phyloP scores from a whole-genome alignment of 495 filamentous ascomycete species.

The Jackrogersella multiformis region DNA sequence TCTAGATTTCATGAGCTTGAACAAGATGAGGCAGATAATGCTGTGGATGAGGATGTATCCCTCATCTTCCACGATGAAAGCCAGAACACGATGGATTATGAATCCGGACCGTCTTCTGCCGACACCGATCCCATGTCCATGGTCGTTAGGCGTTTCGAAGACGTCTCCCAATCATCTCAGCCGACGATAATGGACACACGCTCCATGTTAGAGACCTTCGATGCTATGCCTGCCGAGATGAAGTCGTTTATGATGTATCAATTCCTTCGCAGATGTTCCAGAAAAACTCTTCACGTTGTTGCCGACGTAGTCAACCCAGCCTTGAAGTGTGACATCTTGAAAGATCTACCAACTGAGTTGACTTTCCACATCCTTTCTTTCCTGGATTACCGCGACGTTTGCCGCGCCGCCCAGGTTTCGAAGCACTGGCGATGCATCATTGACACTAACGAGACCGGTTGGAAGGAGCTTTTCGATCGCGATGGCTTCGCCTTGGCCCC shows the following conservation, averaged over 20 bases:
- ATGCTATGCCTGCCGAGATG: constrained; percentile 85
- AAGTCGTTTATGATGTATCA: constrained; percentile 97
- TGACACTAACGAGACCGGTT: constrained; percentile 91
- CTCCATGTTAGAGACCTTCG: constrained; percentile 87
- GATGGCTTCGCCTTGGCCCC: constrained; percentile 82
- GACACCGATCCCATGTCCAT: constrained; percentile 27
- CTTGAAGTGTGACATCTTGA: constrained; percentile 93
- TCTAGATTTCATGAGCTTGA: constrained; percentile 63
- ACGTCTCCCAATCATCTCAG: constrained; percentile 30
- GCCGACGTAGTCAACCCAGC: constrained; percentile 94
- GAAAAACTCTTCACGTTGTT: constrained; percentile 90
- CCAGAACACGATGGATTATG: constrained; percentile 38
- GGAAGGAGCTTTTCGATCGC: constrained; percentile 90
- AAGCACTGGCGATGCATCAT: constrained; percentile 91
- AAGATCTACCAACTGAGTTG: constrained; percentile 83
- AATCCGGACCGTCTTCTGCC: constrained; percentile 24
- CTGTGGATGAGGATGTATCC: constrained; percentile 45
- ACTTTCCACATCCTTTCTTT: constrained; percentile 87
- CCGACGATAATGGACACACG: constrained; percentile 74
- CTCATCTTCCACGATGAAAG: constrained; percentile 36
- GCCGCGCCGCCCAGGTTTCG: constrained; percentile 90
- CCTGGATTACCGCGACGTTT: constrained; percentile 86
- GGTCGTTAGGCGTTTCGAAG: constrained; percentile 27
- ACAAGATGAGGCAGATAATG: constrained; percentile 53
- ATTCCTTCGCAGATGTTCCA: constrained; percentile 84